Evolutionary conservation across 2,329 filamentous ascomycete species (phyloP), one percentile per base, ranked within the genome.

Genomic region (Penicillium sp.): DNA sequence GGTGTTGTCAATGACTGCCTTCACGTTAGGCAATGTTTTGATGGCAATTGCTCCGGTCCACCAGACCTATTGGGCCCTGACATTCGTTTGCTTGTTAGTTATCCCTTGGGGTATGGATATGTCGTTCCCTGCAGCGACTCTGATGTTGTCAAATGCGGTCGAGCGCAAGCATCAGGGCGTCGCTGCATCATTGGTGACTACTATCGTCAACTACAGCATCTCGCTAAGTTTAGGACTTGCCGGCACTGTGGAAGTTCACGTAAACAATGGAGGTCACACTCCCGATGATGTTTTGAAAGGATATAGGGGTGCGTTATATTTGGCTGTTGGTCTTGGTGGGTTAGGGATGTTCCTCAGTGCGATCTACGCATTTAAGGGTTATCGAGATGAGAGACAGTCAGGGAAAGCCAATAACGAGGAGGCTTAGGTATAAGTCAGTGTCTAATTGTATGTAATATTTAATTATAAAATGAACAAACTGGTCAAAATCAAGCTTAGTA

Each of bases 181-280:
- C 17, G 80, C 80, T 2, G 81, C 80, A 0, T 84, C 80, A 19
- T 69, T 89, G 6, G 83, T 89, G 33, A 85, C 82, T 57, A 89
- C 86, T 0, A 78, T 87, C 12, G 83, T 89, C 60, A 89, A 90
- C 70, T 90, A 89, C 67, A 82, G 82, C 57, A 89, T 90, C 35
- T 85, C 84, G 1, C 71, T 89, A 3, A 86, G 84, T 0, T 77
- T 90, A 0, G 88, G 87, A 0, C 81, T 90, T 46, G 86, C 86
- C 0, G 86, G 86, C 0, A 89, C 85, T 0, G 81, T 89, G 2
- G 85, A 89, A 66, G 71, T 73, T 1, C 70, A 82, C 46, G 74
- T 81, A 29, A 76, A 76, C 35, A 56, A 73, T 21, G 75, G 74
- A 13, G 77, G 75, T 0, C 60, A 41, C 13, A 78, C 69, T 0